Evolutionary conservation across 2,329 filamentous ascomycete species (phyloP).

Genomic region (Aspergillus ochraceoroseus): DNA sequence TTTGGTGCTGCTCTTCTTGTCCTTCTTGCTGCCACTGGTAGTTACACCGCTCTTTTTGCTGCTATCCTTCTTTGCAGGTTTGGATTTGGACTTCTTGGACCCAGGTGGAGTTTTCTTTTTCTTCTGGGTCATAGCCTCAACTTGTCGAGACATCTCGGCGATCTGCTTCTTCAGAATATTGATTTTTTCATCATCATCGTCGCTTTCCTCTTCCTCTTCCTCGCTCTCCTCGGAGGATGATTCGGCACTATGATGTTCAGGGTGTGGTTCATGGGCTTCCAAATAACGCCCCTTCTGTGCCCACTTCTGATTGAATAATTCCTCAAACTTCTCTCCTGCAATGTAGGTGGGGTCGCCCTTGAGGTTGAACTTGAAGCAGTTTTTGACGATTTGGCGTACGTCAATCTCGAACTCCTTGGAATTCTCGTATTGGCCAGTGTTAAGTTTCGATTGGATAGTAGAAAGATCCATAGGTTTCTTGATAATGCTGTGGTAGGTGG

Average conservation of each 20-base stretch:
- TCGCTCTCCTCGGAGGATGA: conserved; percentile 65
- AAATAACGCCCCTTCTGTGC: conserved; percentile 76
- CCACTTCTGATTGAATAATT: conserved; percentile 71
- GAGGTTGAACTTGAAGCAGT: conserved; percentile 92
- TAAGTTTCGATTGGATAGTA: conserved; percentile 74
- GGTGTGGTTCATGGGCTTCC: conserved; percentile 64
- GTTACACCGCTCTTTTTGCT: conserved; percentile 37
- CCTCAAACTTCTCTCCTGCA: conserved; percentile 67
- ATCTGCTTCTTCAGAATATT: conserved; percentile 65
- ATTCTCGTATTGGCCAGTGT: conserved; percentile 70
- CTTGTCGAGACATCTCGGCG: conserved; percentile 65
- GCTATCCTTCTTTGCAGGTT: conserved; percentile 30
- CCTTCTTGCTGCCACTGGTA: conserved; percentile 54
- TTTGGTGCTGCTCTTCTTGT: conserved; percentile 44
- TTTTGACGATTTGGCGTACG: conserved; percentile 75
- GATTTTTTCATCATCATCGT: conserved; percentile 60
- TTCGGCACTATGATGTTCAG: conserved; percentile 60
- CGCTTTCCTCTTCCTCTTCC: conserved; percentile 65
- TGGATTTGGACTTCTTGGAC: conserved; percentile 39
- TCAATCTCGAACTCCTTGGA: conserved; percentile 83
- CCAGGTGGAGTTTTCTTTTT: conserved; percentile 56
- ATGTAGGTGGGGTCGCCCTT: conserved; percentile 67
- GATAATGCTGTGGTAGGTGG: conserved; percentile 85
- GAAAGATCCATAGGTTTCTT: conserved; percentile 94
- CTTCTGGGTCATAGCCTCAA: conserved; percentile 52